Percentiles rank a stretch among this genome's conserved stretches.
Evolutionary conservation across 768 basidiomycete species (phyloP).

Genomic region (Auriscalpium orientale): DNA sequence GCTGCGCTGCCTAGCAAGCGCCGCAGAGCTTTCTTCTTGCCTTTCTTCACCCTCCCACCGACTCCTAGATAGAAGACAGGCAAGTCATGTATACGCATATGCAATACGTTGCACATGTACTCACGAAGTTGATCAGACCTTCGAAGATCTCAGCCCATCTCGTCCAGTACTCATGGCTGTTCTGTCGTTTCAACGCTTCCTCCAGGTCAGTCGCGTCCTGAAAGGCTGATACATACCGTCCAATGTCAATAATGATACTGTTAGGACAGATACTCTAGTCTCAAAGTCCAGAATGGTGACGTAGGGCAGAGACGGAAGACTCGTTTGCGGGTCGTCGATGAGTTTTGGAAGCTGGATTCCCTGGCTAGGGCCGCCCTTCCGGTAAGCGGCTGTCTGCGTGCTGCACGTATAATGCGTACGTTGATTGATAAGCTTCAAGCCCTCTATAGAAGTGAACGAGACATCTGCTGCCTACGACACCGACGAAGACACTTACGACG

Average conservation of each 20-base stretch:
- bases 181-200: neutral
- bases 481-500: conserved; percentile 53
- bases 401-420: neutral
- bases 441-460: neutral
- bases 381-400: neutral
- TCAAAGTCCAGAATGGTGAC: neutral
- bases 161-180: too few relatives aligned
- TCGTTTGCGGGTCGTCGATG: conserved; percentile 3
- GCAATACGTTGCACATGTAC: too few relatives aligned
- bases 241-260: neutral
- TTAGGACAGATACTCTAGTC: conserved; percentile 4
- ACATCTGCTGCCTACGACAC: conserved; percentile 9
- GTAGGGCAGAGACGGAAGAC: neutral
- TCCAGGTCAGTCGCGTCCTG: neutral
- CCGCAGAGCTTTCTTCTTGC: too few relatives aligned
- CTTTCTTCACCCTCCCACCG: too few relatives aligned
- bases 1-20: too few relatives aligned
- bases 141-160: too few relatives aligned
- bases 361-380: neutral
- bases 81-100: too few relatives aligned
- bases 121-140: too few relatives aligned
- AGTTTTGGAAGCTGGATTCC: conserved; percentile 7
- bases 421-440: neutral
- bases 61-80: too few relatives aligned
- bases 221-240: too few relatives aligned